Conservation (phyloP, 179 eudicot genomes). For the Carnegiea gigantea region DNA sequence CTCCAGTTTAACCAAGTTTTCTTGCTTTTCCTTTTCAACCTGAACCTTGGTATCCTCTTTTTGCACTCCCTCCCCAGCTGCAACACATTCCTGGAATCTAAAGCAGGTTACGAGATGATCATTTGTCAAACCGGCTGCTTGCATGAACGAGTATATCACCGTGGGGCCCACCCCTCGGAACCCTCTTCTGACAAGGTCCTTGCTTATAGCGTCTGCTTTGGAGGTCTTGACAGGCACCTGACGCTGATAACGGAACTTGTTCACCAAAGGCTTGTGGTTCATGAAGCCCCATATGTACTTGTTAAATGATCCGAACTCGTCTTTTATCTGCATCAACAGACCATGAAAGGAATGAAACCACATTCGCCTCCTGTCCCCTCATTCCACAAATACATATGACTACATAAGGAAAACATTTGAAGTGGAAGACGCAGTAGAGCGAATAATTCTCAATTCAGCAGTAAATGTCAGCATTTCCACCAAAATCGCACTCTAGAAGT, state of each 20-base stretch:
- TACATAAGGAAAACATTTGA: neutral
- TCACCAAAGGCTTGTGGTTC: conserved; percentile 62
- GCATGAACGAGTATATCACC: conserved; percentile 91
- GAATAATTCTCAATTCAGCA: neutral
- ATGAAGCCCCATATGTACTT: conserved; percentile 88
- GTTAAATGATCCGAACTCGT: conserved; percentile 77
- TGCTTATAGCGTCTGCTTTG: conserved; percentile 85
- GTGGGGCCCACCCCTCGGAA: conserved; percentile 94
- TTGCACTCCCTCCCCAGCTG: conserved; percentile 34
- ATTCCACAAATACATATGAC: neutral
- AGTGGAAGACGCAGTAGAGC: neutral
- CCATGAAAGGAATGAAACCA: neutral
- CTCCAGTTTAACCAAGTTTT: conserved; percentile 42
- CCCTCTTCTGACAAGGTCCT: conserved; percentile 81
- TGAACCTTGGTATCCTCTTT: conserved; percentile 34
- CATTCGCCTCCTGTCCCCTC: neutral
- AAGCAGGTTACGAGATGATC: conserved; percentile 86
- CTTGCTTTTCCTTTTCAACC: conserved; percentile 44
- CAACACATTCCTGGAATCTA: conserved; percentile 68
- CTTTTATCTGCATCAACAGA: conserved; percentile 52
- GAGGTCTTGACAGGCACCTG: conserved; percentile 88
- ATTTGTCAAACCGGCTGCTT: conserved; percentile 82
- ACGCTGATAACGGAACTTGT: conserved; percentile 73
- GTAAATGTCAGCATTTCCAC: neutral
- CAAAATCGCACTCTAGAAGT: neutral